Evolutionary conservation across 805 yeast species (phyloP), one percentile per base, ranked within the genome.

Genomic region (Candida caryicola): DNA sequence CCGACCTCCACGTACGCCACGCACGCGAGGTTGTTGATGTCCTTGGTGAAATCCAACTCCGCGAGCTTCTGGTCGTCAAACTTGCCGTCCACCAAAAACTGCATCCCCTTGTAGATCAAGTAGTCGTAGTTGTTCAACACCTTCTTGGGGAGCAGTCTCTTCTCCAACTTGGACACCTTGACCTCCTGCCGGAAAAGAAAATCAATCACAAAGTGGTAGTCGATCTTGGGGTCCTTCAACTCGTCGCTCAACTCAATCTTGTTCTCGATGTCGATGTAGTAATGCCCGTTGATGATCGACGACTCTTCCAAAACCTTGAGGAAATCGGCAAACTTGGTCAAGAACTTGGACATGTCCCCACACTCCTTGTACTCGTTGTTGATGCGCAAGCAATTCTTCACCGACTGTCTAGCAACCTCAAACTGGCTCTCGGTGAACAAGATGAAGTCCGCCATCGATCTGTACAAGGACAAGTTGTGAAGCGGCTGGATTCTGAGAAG

Each of bases 281-380:
- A 54, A 32, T 62, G 60, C 10, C 64, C 55, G 13, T 47, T 40
- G 12, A 51, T 45, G n/a, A 62, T 51, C 1, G 81, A 74, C 37
- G 76, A 71, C 10, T 73, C 62, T 26, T 75, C 69, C 18, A 75
- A 49, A 29, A 50, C 62, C 50, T 45, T 62, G 41, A 64, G 59
- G 29, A 70, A 62, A 39, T 56, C 65, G 27, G 54, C 60, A 42
- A 79, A 61, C 41, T 72, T 75, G 21, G 76, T 66, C 39, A 64
- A 64, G n/a, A 79, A 57, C 48, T 81, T 76, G 8, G 85, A 74
- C 21, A 73, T 51, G 13, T 54, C 62, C 21, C 80, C 77, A 58
- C 95, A 88, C 2, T 60, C 63, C 18, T 63, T 62, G 46, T 73
- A 74, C 45, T 87, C 96, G 59, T 87, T 85, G 58, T 91, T 91